These are phyloP conservation scores for Globisporangium echinulatum DNA, from an alignment of 352 stramenopile genomes.

Conservation along the genomic window DNA sequence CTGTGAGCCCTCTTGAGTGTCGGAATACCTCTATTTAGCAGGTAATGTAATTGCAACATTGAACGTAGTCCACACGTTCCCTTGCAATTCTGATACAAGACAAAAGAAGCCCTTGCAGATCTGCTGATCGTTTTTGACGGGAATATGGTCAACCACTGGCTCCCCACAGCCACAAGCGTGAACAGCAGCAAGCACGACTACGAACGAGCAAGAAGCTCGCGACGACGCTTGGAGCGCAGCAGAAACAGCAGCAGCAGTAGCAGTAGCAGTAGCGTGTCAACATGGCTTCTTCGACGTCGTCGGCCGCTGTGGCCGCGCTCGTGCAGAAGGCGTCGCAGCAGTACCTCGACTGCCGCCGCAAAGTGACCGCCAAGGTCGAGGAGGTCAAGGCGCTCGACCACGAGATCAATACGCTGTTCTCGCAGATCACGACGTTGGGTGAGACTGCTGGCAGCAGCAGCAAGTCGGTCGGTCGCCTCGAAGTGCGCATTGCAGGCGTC, in stretches of 20 bases:
- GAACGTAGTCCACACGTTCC: too few relatives aligned
- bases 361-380: conserved; percentile 72
- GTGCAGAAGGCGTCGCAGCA: conserved; percentile 75
- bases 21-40: too few relatives aligned
- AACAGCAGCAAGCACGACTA: background rate
- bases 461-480: conserved; percentile 72
- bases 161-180: background rate
- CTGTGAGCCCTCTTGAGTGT: too few relatives aligned
- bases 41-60: too few relatives aligned
- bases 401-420: conserved; percentile 67
- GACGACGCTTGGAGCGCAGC: background rate
- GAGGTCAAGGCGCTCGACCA: conserved; percentile 67
- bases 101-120: too few relatives aligned
- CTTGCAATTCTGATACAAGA: background rate
- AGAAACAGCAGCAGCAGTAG: background rate
- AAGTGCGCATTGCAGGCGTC: conserved; percentile 48
- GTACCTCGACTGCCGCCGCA: conserved; percentile 77
- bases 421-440: conserved; percentile 54
- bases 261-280: background rate
- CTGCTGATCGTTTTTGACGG: too few relatives aligned
- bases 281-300: conserved; percentile 45
- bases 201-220: background rate
- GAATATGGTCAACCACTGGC: background rate
- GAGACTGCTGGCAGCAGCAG: conserved; percentile 23
- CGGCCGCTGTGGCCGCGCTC: conserved; percentile 50